A percentile compares a stretch with the other conserved stretches of the same genome.
Evolutionary conservation across 768 basidiomycete species (phyloP).

Genomic region (Suillus luteus): DNA sequence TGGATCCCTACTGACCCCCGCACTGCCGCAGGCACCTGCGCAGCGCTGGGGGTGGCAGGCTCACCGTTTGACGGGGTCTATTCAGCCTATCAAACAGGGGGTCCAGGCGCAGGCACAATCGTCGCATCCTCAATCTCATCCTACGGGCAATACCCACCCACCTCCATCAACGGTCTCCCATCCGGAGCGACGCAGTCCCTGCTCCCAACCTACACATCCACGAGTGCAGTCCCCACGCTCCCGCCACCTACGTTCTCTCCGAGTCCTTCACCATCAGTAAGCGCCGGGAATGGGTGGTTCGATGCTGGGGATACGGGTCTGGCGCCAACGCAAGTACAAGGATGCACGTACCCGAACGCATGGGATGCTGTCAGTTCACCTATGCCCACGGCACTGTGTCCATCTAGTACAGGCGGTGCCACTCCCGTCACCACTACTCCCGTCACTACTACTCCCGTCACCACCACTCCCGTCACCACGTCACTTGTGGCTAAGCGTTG

Average conservation of each 20-base stretch:
- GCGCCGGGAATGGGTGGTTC: slow-evolving; percentile 58
- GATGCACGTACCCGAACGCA: slow-evolving; percentile 65
- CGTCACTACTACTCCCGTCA: too few relatives aligned
- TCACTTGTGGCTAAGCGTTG: background rate
- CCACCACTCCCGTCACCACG: slow-evolving; percentile 2
- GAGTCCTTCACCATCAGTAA: slow-evolving; percentile 39
- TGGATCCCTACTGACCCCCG: slow-evolving; percentile 82
- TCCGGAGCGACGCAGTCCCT: slow-evolving; percentile 35
- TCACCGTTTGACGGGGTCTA: slow-evolving; percentile 54
- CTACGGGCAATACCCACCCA: slow-evolving; percentile 56
- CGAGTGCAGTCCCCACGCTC: slow-evolving; percentile 57
- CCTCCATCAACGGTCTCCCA: slow-evolving; percentile 48
- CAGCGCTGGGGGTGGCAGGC: slow-evolving; percentile 46
- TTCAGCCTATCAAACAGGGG: slow-evolving; percentile 71
- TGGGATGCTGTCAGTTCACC: slow-evolving; percentile 59
- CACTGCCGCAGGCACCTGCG: slow-evolving; percentile 64
- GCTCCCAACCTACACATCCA: slow-evolving; percentile 67
- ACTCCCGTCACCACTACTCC: slow-evolving; percentile 8
- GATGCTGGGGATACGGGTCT: slow-evolving; percentile 49
- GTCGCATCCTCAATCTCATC: slow-evolving; percentile 40
- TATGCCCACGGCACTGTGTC: slow-evolving; percentile 49
- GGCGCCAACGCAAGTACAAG: slow-evolving; percentile 60
- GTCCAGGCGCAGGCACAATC: slow-evolving; percentile 51
- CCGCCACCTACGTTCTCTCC: slow-evolving; percentile 55
- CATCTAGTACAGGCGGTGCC: slow-evolving; percentile 10